Base-by-base conservation (phyloP, 306 rosid genomes). In the Dalbergia oliveri region DNA sequence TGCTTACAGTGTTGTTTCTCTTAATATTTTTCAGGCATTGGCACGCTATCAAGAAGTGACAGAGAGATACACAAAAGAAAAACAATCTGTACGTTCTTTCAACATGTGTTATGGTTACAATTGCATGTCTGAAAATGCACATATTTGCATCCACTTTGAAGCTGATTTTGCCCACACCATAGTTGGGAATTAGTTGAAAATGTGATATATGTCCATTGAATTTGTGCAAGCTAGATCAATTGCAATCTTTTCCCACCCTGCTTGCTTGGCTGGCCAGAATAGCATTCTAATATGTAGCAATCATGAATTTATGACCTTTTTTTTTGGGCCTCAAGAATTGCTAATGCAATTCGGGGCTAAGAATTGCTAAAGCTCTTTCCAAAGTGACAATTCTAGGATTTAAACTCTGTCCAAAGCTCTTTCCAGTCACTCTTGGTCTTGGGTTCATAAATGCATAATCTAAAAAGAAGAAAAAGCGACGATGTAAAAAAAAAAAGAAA, bases 41-140 rank as follows among this genome's bases (percentile, higher is more conserved):
- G 92, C 98, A 0, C 97, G 98, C 73, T 96, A 90, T 77, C 99
- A 93, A 87, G 99, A 96, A 87, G 99, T 89, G 84, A 88, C 99
- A 68, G 93, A 93, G 71, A 89, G 97, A 96, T 96, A 96, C 84
- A 84, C 85, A 72, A 87, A 87, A 89, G 99, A 96, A 87, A 96
- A 96, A 83, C 97, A 85, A 73, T 84, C 88, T 11, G 99, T 96
- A 90, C 41, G 96, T 87, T 73, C 43, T 57, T 61, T 14, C 66
- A 33, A 66, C 73, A 31, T 50, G 35, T 60, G 87, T 81, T 73
- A 37, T 51, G 47, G 69, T 83, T 26, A 81, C 64, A 4, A 73
- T 10, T 64, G 73, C 76, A 57, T 34, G 10, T 82, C 64, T 76
- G 56, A 34, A 80, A 69, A 39, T 72, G 19, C 47, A 60, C 15